phyloP scores from a whole-genome alignment of 2,329 filamentous ascomycete species.

The Botrytis paeoniae region DNA sequence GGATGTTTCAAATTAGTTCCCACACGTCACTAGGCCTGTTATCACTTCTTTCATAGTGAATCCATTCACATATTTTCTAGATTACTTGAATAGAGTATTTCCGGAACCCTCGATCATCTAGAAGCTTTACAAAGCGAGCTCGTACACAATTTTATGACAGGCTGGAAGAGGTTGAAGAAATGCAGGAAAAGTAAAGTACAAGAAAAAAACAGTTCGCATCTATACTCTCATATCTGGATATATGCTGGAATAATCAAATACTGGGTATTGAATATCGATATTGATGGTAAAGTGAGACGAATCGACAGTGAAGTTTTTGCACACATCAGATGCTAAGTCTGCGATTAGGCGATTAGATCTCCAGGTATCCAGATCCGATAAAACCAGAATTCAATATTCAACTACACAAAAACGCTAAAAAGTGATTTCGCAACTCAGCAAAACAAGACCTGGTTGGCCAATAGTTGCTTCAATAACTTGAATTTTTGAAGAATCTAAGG shows the following conservation, averaged over 20 bases:
- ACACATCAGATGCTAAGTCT: background rate
- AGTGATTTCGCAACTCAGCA: background rate
- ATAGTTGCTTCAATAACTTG: too few species aligned
- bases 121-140: too few species aligned
- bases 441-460: background rate
- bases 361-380: background rate
- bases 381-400: background rate
- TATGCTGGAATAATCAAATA: background rate
- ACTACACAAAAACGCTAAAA: background rate
- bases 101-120: rapidly evolving
- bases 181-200: background rate
- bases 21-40: too few species aligned
- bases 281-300: rapidly evolving
- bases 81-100: rapidly evolving
- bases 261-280: background rate
- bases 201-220: background rate
- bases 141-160: too few species aligned
- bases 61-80: background rate
- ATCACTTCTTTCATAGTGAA: background rate
- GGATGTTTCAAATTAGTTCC: too few species aligned
- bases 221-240: too few species aligned
- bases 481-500: background rate
- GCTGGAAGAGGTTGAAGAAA: background rate
- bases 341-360: background rate
- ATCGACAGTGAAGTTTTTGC: background rate